Evolutionary conservation across 2,329 filamentous ascomycete species (phyloP), one percentile per base, ranked within the genome.

Genomic region (Zelopaecilomyces penicillatus): DNA sequence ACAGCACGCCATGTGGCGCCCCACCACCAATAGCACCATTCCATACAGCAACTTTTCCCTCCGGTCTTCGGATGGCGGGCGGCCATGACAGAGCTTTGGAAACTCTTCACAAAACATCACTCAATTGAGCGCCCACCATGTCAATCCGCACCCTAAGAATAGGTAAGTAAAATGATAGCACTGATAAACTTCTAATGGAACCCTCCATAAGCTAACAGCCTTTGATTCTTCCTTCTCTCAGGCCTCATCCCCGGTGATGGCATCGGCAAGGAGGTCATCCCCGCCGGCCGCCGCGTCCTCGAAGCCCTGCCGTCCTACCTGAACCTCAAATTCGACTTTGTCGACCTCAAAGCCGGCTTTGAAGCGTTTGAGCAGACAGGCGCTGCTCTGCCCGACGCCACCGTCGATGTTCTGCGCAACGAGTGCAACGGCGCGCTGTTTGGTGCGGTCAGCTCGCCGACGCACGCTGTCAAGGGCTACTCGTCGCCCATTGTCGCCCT

Each of bases 211-310:
- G 29, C 26, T 42, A 37, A 42, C 19, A 37, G 10, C 31, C 33
- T 10, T 19, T 28, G 19, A 2, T 4, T 7, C 40, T 2, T 29
- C 9, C 31, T 26, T 33, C 36, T 30, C 6, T n/a, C 54, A 95
- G 90, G 90, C 65, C 86, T 97, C 59, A 97, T 98, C 64, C 87
- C 93, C 58, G 93, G 93, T 62, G 93, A 98, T 71, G 93, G 93
- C 68, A 98, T 98, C 70, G 93, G 93, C 69, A 87, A 87, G 64
- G 93, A 98, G 71, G 93, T 98, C 65, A 97, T 98, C 67, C 93
- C 93, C 54, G 86, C 93, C 44, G 93, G 91, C 42, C 87, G 88
- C 58, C 84, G 86, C 52, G 75, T 97, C 56, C 86, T 98, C 61
- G 91, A 98, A 73, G 85, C 93, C 41, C 83, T 98, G 2, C 90